Base-by-base conservation (phyloP, 83 land plant species). In the Picea abies region DNA sequence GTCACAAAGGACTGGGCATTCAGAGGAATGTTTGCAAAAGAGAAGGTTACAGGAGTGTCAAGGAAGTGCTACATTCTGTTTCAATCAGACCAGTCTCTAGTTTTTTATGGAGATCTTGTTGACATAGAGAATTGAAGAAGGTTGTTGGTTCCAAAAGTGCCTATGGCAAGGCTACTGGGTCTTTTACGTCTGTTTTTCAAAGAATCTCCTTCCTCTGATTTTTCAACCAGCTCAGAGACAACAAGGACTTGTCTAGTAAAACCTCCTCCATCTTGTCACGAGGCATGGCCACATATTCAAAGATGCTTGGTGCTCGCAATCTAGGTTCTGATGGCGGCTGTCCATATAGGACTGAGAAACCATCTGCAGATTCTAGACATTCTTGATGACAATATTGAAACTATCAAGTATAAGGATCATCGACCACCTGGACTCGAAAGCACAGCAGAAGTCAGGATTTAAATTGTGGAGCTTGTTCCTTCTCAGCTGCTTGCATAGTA, bases 371-470 rank as follows among this genome's bases (percentile, higher is more conserved):
- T 1, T 73, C 77, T 73, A 47, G n/a, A 52, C 15, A 29, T 10
- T 26, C 14, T 67, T 29, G 76, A 35, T 15, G 49, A 32, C 79
- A 63, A 22, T 4, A 75, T 73, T 41, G 79, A 61, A 82, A 68
- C 75, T 1, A 22, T 52, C 63, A 69, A 82, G 20, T 47, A 12
- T 75, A 67, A 87, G 82, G 92, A 90, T 78, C 83, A 87, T n/a
- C 83, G 75, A 22, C 86, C 91, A 0, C 91, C 91, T 83, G 90
- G 91, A 32, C 78, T 86, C 63, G 87, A 89, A 25, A 73, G 37
- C 58, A 9, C 77, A 73, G 11, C n/a, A 73, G 56, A 44, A 52
- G 47, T 44, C 58, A 3, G 52, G 20, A 22, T 8, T 22, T 73
- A 52, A 9, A 73, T 44, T 29, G 29, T 29, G 29, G 29, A 29